These are phyloP conservation scores for Punctularia strigosozonata DNA, from an alignment of 768 basidiomycete genomes.

Conservation along the genomic window DNA sequence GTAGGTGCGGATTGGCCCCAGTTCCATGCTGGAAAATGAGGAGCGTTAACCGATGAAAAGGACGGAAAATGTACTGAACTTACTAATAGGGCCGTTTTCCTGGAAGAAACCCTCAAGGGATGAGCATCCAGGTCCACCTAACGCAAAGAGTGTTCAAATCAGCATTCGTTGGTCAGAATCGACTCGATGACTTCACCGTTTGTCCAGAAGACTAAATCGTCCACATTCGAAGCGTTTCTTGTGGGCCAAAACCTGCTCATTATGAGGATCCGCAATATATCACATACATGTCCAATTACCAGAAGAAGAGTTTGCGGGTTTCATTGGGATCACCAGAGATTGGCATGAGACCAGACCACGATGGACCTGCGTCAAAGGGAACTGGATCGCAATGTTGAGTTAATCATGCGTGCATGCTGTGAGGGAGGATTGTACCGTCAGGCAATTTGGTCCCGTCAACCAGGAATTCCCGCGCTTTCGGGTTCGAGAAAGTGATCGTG, in stretches of 20 bases:
- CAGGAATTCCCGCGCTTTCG: constrained; percentile 16
- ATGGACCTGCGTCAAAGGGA: constrained; percentile 23
- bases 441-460: constrained; percentile 23
- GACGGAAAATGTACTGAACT: constrained; percentile 13
- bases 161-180: background rate
- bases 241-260: constrained; percentile 21
- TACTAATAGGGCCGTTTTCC: constrained; percentile 51
- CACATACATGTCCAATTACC: constrained; percentile 3
- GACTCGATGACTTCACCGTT: constrained; percentile 15
- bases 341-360: constrained; percentile 19
- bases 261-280: constrained; percentile 1
- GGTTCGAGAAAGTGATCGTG: constrained; percentile 14
- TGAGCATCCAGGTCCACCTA: constrained; percentile 63
- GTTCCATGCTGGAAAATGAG: constrained; percentile 50
- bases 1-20: constrained; percentile 46
- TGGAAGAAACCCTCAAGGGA: constrained; percentile 61
- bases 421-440: constrained; percentile 11
- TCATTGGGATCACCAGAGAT: constrained; percentile 22
- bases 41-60: constrained; percentile 6
- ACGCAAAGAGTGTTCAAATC: background rate
- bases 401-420: background rate
- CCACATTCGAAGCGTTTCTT: constrained; percentile 16
- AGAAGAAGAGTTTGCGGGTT: constrained; percentile 31
- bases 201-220: constrained; percentile 21
- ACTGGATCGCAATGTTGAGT: constrained; percentile 11